Percentiles rank a stretch among this genome's conserved stretches.
Evolutionary conservation across 805 yeast genomes (phyloP).

Genomic region (Teunomyces panamensis): DNA sequence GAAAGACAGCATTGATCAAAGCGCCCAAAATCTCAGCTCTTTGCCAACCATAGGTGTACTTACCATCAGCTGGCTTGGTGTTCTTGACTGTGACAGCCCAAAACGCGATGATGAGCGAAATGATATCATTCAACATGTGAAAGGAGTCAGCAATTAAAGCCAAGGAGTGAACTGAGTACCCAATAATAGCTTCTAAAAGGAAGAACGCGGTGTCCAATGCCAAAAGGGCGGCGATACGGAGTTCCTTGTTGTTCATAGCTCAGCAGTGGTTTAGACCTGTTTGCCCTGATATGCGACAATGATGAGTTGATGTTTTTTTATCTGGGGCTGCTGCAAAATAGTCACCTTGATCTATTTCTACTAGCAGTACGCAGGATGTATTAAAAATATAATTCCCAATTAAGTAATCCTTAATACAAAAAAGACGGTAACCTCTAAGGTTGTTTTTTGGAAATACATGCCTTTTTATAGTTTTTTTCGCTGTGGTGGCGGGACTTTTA

Average conservation of each 20-base stretch:
- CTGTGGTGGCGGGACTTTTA: neutral
- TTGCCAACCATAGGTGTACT: slow-evolving; percentile 96
- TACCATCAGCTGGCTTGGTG: slow-evolving; percentile 75
- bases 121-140: slow-evolving; percentile 95
- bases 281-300: no score
- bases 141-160: slow-evolving; percentile 95
- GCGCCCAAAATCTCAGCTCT: slow-evolving; percentile 97
- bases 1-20: slow-evolving; percentile 85
- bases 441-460: neutral
- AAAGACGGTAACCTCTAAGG: slow-evolving; percentile 1
- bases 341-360: neutral
- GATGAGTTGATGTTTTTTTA: neutral
- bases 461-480: neutral
- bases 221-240: slow-evolving; percentile 69
- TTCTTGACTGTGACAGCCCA: slow-evolving; percentile 96
- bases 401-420: neutral
- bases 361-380: neutral
- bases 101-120: slow-evolving; percentile 82
- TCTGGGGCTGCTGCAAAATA: neutral
- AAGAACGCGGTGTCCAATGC: slow-evolving; percentile 79
- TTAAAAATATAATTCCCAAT: neutral
- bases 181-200: slow-evolving; percentile 78
- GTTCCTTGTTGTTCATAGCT: slow-evolving; percentile 51
- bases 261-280: no score
- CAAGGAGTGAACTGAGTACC: slow-evolving; percentile 89